Base-by-base conservation (phyloP, 345 rosid species). In the Populus davidiana region DNA sequence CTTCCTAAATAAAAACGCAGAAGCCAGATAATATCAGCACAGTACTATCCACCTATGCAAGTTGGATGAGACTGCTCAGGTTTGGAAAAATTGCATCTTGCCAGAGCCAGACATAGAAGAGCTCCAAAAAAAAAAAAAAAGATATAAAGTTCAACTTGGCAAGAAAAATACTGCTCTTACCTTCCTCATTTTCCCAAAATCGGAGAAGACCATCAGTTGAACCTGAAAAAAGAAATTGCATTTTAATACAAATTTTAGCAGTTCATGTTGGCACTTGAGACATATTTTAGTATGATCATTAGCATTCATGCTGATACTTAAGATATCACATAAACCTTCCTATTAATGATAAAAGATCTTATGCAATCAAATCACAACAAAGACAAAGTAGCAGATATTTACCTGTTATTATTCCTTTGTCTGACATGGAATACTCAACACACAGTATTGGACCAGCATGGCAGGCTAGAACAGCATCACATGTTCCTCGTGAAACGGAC, bases 321-420 rank as follows among this genome's bases (percentile, higher is more conserved):
- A 47, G 50, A 14, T 14, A 14, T 47, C 50, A 13, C 4, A 14
- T 47, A 47, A 4, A 16, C n/a, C 59, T 20, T 52, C n/a, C 7
- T 6, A 52, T 20, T 20, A 52, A 52, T 52, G 23, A 52, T 52
- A 20, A 52, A 52, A 20, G 2, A 52, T 2, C 10, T 6, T 13
- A 52, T 20, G 59, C 8, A 47, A 8, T 75, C 14, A 12, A 35
- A 64, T 18, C 41, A 43, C 18, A 33, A 63, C 77, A 44, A 27
- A 38, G 12, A 27, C 18, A 77, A 44, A 29, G 14, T 6, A 3
- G 41, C 65, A 67, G 49, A 43, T 65, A 63, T 71, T 59, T 67
- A 96, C 99, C 99, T 85, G 99, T 96, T 77, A 96, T 90, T 86
- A 96, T 92, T 82, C 98, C 99, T 85, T 83, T 88, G 86, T 92